Evolutionary conservation across 2,329 filamentous ascomycete species (phyloP).

Genomic region (Thielaviopsis punctulata): DNA sequence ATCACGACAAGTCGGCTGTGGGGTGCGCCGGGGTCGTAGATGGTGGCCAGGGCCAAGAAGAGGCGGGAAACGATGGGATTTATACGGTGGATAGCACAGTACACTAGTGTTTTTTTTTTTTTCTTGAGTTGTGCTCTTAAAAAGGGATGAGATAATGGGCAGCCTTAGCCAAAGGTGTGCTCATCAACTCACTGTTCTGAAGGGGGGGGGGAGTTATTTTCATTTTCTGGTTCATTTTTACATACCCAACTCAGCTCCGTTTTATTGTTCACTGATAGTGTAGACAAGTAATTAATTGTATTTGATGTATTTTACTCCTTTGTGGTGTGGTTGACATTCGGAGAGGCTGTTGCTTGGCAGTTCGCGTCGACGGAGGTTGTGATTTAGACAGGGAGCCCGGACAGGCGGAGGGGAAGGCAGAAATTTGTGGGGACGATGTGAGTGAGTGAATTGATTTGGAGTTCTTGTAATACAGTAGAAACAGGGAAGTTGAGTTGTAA

Average conservation of each 20-base stretch:
- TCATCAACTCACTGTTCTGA: no score
- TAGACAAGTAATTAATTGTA: not conserved
- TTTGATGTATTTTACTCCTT: not conserved
- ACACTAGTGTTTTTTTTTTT: not conserved
- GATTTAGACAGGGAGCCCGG: not conserved
- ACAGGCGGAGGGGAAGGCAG: not conserved
- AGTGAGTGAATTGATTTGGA: not conserved
- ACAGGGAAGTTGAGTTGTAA: no score
- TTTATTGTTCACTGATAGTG: not conserved
- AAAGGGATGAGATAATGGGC: no score
- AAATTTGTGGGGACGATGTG: not conserved
- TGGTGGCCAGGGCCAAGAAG: not conserved
- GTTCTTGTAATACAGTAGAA: not conserved
- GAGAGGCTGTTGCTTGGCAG: not conserved
- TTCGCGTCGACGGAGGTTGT: not conserved
- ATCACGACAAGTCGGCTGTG: slow-evolving; percentile 10
- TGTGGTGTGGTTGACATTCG: not conserved
- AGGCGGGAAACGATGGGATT: not conserved
- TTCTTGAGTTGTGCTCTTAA: not conserved
- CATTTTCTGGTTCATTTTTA: not conserved
- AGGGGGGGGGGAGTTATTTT: no score
- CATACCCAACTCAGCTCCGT: not conserved
- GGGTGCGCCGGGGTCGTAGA: not conserved
- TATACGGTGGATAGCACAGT: not conserved
- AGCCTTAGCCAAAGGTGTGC: no score